Evolutionary conservation across 495 filamentous ascomycete species (phyloP), one percentile per base, ranked within the genome.

Genomic region (Xylaria intraflava): DNA sequence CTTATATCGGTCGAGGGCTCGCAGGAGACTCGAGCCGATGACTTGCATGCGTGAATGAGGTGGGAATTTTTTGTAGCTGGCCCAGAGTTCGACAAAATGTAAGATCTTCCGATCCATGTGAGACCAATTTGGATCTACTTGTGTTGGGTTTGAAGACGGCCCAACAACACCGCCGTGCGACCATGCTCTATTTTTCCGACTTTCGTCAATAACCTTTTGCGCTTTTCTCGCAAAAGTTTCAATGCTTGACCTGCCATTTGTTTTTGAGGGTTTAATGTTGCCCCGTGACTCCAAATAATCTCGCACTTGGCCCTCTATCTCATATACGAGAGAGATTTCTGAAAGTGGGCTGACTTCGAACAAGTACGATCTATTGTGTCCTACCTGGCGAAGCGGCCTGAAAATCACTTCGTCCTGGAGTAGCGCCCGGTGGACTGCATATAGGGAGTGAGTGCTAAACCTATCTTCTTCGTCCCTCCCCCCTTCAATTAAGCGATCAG

Each of bases 11-110:
- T 78, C 81, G 4, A 83, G 78, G 0, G 84, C 80, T 14, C 87
- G 83, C 64, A 96, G 73, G 31, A 97, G 78, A 45, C 83, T 73
- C 5, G 88, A 81, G 17, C 84, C 86, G 31, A 86, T 65, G 23
- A 83, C 79, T 52, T 82, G 72, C 38, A 86, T 61, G 1, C 66
- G 68, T 4, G 77, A 78, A 31, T 66, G 50, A 10, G 31, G 41
- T 16, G 67, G 58, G 33, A 87, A 79, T 45, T 74, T 72, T 31
- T 72, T 70, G 36, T 74, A 74, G 20, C 77, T 73, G 53, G 83
- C 76, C 76, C 87, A 93, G 3, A 82, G 68, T 57, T 89, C 80
- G 19, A 96, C 70, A 54, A 85, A 95, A 24, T 78, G 66, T 16
- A 96, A 72, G 17, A 95, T 79, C 16, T 67, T 66, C 43, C 70